Base-by-base conservation (phyloP, 2,329 filamentous ascomycete genomes). In the Fusarium scirpi region DNA sequence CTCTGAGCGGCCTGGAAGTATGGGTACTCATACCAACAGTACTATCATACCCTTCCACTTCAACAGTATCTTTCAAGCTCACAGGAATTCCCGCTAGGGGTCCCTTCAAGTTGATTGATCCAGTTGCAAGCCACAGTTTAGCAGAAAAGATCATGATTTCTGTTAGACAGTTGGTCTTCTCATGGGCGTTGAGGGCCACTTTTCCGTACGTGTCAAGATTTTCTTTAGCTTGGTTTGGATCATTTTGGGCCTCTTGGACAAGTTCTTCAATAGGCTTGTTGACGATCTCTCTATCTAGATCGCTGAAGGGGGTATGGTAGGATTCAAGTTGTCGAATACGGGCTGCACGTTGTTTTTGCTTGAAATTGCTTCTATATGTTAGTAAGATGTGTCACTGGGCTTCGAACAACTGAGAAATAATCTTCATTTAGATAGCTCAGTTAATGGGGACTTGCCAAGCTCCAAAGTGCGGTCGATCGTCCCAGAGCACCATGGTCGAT, bases 181-280 rank as follows among this genome's bases (percentile, higher is more conserved):
- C 86, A 38, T 98, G 95, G 2, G 94, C 94, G 76, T 90, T 91
- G 55, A 97, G 78, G 0, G 94, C 92, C 22, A 95, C 90, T 80
- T 97, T 97, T 75, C 92, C 92, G 78, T 98, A 98, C 13, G 94
- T 90, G 64, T 85, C 89, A n/a, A 98, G 88, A 48, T 98, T 87
- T 66, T 94, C 90, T 25, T 91, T 78, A 0, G 94, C 90, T 15
- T 87, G 85, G 51, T 89, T 83, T 56, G 84, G 81, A 46, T 90
- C 87, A n/a, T 88, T 86, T 32, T 95, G 93, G 6, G 97, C 92
- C 82, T 91, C 88, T 66, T 90, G 82, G 8, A 97, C 94, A 6
- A 97, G 88, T 61, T 92, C 85, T 70, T 91, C 89, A 65, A 98
- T 96, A 16, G 93, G 89, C 65, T 88, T 90, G 64, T 89, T 83